A percentile compares a stretch with the other conserved stretches of the same genome.
These are phyloP conservation scores for Calonectria hongkongensis DNA, from an alignment of 2,329 filamentous ascomycete species.

Conservation along the genomic window DNA sequence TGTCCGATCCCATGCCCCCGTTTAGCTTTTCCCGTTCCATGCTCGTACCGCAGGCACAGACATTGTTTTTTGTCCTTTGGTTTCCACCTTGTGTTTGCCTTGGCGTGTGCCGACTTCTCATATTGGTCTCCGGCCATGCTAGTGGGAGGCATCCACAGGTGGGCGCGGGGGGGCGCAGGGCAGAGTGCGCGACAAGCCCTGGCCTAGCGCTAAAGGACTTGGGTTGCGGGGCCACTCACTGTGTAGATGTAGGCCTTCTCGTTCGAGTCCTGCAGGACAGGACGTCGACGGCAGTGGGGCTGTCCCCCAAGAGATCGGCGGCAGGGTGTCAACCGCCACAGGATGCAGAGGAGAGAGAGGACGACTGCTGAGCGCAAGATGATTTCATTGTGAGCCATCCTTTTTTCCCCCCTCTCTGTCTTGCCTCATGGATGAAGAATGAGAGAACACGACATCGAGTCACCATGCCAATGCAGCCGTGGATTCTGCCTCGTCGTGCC, in stretches of 20 bases:
- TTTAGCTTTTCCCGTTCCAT: background rate
- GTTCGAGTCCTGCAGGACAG: constrained; percentile 13
- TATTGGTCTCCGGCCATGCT: background rate
- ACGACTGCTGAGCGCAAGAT: background rate
- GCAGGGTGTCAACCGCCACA: constrained; percentile 6
- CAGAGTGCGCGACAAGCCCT: background rate
- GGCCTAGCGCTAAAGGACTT: background rate
- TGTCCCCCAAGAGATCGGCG: background rate
- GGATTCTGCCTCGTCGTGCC: constrained; percentile 18
- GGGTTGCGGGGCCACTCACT: background rate
- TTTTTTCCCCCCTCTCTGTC: too few species aligned
- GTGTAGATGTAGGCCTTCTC: background rate
- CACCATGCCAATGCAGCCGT: background rate
- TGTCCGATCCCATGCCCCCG: background rate
- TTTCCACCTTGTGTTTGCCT: constrained; percentile 16
- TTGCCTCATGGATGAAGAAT: too few species aligned
- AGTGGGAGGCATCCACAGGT: constrained; percentile 31
- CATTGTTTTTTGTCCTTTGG: background rate
- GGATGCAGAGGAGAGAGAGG: background rate
- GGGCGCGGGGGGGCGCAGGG: constrained; percentile 7
- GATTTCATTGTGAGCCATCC: background rate
- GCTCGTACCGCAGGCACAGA: background rate
- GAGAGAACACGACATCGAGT: too few species aligned
- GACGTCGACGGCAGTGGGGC: background rate
- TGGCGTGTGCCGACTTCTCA: background rate